These are phyloP conservation scores for Pestalotiopsis sp. DNA, from an alignment of 2,329 filamentous ascomycete genomes.

Conservation along the genomic window DNA sequence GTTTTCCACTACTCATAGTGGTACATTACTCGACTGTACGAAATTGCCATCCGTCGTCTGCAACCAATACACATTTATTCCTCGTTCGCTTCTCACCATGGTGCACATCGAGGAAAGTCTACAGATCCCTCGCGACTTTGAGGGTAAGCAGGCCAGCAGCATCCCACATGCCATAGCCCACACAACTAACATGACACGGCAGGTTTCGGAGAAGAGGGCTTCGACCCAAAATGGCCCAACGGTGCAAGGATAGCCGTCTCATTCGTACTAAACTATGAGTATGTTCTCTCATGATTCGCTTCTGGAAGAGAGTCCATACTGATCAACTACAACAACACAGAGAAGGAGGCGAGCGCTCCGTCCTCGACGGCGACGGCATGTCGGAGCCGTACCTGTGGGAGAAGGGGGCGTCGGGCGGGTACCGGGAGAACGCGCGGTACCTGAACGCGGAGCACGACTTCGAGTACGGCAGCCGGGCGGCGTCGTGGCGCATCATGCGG, in stretches of 20 bases:
- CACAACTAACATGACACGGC: neutral
- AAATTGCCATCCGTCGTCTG: neutral
- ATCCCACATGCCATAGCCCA: neutral
- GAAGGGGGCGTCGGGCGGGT: slow-evolving; percentile 26
- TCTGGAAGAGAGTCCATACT: neutral
- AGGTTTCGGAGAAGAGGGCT: slow-evolving; percentile 26
- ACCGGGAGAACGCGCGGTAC: slow-evolving; percentile 23
- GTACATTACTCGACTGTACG: neutral
- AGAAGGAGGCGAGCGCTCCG: slow-evolving; percentile 29
- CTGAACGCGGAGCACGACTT: slow-evolving; percentile 28
- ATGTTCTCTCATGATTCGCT: neutral
- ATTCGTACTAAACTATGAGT: slow-evolving; percentile 27
- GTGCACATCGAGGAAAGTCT: slow-evolving; percentile 20
- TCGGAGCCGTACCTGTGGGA: slow-evolving; percentile 28
- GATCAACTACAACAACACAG: slow-evolving; percentile 12
- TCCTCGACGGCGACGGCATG: slow-evolving; percentile 26
- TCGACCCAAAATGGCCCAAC: slow-evolving; percentile 26
- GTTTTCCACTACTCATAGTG: neutral
- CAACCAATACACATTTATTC: neutral
- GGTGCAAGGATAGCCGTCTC: slow-evolving; percentile 26
- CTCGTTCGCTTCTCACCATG: slow-evolving; percentile 12
- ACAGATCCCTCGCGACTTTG: slow-evolving; percentile 25
- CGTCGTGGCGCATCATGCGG: slow-evolving; percentile 41
- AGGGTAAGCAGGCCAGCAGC: slow-evolving; percentile 19
- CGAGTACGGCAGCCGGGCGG: slow-evolving; percentile 26